Percentiles rank a stretch among this genome's conserved stretches.
Evolutionary conservation across 2,329 filamentous ascomycete species (phyloP).

Genomic region (Aspergillus pseudotamarii): DNA sequence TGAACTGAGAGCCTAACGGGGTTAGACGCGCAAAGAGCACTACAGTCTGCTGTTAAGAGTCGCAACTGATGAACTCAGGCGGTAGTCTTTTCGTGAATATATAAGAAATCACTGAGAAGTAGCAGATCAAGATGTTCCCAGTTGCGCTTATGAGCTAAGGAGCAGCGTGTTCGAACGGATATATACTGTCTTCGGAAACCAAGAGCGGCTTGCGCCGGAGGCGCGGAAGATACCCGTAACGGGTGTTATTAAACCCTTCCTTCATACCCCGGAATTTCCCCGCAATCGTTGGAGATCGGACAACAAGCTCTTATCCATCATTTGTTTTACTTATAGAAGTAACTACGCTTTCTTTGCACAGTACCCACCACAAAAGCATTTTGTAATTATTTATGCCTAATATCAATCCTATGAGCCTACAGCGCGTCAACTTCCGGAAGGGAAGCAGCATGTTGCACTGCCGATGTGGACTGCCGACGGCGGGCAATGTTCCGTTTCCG

Average conservation of each 20-base stretch:
- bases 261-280: slow-evolving; percentile 23
- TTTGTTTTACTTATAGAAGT: background rate
- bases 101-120: background rate
- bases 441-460: slow-evolving; percentile 13
- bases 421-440: background rate
- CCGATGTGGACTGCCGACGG: slow-evolving; percentile 21
- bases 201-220: slow-evolving; percentile 21
- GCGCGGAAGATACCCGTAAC: slow-evolving; percentile 20
- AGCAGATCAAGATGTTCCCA: background rate
- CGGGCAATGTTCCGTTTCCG: slow-evolving; percentile 21
- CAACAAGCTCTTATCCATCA: background rate
- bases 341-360: background rate
- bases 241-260: background rate
- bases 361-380: background rate
- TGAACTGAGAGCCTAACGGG: background rate
- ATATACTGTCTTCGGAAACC: slow-evolving; percentile 2
- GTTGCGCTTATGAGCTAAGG: background rate
- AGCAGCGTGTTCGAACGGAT: slow-evolving; percentile 1
- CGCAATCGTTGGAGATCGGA: slow-evolving; percentile 8
- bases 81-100: background rate
- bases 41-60: background rate
- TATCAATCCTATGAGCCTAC: background rate
- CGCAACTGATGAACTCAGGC: background rate
- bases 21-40: background rate
- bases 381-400: background rate